Percentiles rank a stretch among this genome's conserved stretches.
Evolutionary conservation across 2,329 filamentous ascomycete species (phyloP).

Genomic region (Dryadomyces quercus-mongolicae): DNA sequence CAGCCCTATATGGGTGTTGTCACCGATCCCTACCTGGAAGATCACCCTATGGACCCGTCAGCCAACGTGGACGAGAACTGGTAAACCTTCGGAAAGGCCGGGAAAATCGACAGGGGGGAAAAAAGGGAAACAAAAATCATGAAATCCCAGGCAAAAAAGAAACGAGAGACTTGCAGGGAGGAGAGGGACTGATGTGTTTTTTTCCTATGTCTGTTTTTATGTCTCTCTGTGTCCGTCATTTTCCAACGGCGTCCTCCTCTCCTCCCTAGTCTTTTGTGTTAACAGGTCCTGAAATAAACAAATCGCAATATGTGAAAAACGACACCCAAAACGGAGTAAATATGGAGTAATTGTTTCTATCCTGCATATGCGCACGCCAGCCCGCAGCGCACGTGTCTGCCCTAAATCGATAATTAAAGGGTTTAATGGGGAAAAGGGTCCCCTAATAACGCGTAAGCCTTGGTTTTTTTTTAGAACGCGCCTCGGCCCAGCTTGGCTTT

Average conservation of each 20-base stretch:
- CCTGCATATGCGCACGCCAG: background rate
- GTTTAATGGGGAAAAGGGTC: background rate
- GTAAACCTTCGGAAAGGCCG: background rate
- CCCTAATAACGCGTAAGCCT: background rate
- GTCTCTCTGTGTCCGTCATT: background rate
- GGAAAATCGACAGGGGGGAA: background rate
- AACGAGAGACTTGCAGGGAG: background rate
- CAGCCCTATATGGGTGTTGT: background rate
- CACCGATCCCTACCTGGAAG: background rate
- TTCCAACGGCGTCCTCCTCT: slow-evolving; percentile 3
- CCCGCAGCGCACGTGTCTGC: background rate
- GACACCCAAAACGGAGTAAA: no score
- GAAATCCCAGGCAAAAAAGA: background rate
- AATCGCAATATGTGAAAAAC: background rate
- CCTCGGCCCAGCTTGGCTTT: background rate
- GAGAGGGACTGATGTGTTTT: background rate
- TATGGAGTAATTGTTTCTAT: no score
- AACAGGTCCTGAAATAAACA: background rate
- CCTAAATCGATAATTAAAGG: background rate
- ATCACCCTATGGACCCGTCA: background rate
- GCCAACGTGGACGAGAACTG: background rate
- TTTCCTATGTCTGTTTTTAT: background rate
- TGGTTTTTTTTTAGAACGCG: background rate
- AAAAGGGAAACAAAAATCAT: background rate
- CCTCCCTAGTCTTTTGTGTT: background rate